Conservation (phyloP, 1,284 basidiomycete genomes). For the Puccinia horiana region DNA sequence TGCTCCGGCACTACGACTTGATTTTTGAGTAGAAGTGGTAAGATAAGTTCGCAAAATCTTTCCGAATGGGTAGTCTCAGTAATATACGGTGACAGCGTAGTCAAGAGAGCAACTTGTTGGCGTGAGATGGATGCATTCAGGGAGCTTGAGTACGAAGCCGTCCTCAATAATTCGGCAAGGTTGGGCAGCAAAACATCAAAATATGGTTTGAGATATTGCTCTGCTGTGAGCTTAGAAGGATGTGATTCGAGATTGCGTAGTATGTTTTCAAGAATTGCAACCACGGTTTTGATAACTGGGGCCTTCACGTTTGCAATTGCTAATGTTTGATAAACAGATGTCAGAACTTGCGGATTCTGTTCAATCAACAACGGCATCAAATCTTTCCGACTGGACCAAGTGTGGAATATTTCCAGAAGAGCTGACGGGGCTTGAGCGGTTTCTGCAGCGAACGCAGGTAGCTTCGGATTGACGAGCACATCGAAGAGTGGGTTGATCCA, state of each 20-base stretch:
- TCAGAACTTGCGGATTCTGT: slow-evolving; percentile 71
- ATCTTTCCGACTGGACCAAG: slow-evolving; percentile 70
- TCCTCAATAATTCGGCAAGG: slow-evolving; percentile 63
- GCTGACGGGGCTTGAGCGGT: slow-evolving; percentile 91
- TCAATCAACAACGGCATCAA: slow-evolving; percentile 69
- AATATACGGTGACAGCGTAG: slow-evolving; percentile 75
- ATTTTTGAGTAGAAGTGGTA: slow-evolving; percentile 78
- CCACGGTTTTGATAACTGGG: slow-evolving; percentile 73
- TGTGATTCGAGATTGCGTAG: slow-evolving; percentile 64
- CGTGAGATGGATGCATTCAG: slow-evolving; percentile 66
- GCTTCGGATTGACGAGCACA: slow-evolving; percentile 77
- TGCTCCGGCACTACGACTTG: slow-evolving; percentile 76
- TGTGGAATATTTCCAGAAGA: slow-evolving; percentile 79
- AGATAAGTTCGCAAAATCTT: slow-evolving; percentile 73
- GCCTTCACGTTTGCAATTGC: slow-evolving; percentile 83
- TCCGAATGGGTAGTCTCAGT: slow-evolving; percentile 72
- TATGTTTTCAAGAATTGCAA: slow-evolving; percentile 81
- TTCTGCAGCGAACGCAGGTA: slow-evolving; percentile 74
- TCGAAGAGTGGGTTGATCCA: slow-evolving; percentile 72
- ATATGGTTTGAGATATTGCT: slow-evolving; percentile 70
- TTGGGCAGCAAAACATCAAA: slow-evolving; percentile 74
- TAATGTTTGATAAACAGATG: slow-evolving; percentile 78
- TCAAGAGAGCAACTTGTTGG: slow-evolving; percentile 78
- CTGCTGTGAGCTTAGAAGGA: slow-evolving; percentile 60
- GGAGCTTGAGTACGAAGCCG: slow-evolving; percentile 61